These are phyloP conservation scores for Diaporthe humulicola DNA, from an alignment of 2,329 filamentous ascomycete species.

Conservation along the genomic window DNA sequence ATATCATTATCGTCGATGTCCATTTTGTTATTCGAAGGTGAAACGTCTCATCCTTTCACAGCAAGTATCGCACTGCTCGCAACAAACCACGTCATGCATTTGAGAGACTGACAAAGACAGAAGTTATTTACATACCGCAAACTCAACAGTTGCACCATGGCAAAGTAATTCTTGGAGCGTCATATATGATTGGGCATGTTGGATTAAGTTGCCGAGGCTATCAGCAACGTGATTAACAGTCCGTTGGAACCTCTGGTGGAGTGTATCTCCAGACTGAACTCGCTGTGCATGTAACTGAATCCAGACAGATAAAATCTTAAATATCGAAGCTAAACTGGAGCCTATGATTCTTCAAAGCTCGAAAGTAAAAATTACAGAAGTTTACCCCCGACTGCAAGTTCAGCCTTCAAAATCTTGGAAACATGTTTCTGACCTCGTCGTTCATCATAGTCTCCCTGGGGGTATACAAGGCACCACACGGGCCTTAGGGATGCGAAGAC, in stretches of 20 bases:
- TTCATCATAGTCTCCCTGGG: background rate
- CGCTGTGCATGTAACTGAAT: background rate
- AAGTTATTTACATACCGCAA: background rate
- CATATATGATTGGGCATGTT: background rate
- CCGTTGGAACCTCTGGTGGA: constrained; percentile 54
- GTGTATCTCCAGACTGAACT: constrained; percentile 39
- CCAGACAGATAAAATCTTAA: background rate
- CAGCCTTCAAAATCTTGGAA: background rate
- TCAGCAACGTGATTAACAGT: accelerated
- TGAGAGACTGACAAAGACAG: background rate
- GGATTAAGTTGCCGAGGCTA: background rate
- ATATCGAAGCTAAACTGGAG: background rate
- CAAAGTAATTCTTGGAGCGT: background rate
- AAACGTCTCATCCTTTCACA: background rate
- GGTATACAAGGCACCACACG: background rate
- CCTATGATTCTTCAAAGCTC: background rate
- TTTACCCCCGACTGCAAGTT: background rate
- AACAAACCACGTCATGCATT: background rate
- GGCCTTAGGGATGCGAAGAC: background rate
- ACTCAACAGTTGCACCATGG: background rate
- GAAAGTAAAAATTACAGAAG: background rate
- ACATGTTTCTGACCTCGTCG: background rate
- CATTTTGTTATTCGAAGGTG: background rate
- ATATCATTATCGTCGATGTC: background rate
- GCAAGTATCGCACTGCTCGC: too few relatives aligned